phyloP scores from a whole-genome alignment of 2,329 filamentous ascomycete genomes.

The Exophiala xenobiotica region DNA sequence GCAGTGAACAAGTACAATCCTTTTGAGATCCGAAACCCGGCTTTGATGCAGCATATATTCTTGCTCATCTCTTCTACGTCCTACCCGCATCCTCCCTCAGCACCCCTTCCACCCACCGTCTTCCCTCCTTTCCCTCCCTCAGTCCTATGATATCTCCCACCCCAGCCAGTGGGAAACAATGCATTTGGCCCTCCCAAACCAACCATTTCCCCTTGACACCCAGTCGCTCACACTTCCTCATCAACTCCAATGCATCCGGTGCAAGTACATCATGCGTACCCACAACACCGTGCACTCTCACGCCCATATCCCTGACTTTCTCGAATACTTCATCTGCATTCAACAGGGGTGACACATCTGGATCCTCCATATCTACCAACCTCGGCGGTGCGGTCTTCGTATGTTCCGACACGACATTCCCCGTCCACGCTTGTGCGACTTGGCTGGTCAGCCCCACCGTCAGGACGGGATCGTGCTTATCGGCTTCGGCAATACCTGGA shows the following conservation, averaged over 20 bases:
- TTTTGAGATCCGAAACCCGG: too few relatives aligned
- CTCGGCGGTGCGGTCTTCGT: too few relatives aligned
- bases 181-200: constrained; percentile 61
- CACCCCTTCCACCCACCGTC: constrained; percentile 36
- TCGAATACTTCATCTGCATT: constrained; percentile 38
- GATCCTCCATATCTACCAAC: too few relatives aligned
- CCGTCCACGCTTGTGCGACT: constrained; percentile 12
- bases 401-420: not conserved
- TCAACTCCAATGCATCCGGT: constrained; percentile 52
- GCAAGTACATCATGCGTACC: constrained; percentile 55
- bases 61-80: not conserved
- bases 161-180: constrained; percentile 56
- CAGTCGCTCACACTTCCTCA: constrained; percentile 45
- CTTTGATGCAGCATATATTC: too few relatives aligned
- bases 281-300: constrained; percentile 54
- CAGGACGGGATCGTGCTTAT: constrained; percentile 49
- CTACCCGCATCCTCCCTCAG: constrained; percentile 8
- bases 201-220: constrained; percentile 56
- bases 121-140: constrained; percentile 47
- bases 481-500: constrained; percentile 42
- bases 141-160: constrained; percentile 51
- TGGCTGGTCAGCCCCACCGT: constrained; percentile 39
- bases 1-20: too few relatives aligned
- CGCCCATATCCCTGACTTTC: constrained; percentile 39
- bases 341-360: constrained; percentile 51